phyloP scores from a whole-genome alignment of 2,329 filamentous ascomycete species.

The Lecanicillium sp. region DNA sequence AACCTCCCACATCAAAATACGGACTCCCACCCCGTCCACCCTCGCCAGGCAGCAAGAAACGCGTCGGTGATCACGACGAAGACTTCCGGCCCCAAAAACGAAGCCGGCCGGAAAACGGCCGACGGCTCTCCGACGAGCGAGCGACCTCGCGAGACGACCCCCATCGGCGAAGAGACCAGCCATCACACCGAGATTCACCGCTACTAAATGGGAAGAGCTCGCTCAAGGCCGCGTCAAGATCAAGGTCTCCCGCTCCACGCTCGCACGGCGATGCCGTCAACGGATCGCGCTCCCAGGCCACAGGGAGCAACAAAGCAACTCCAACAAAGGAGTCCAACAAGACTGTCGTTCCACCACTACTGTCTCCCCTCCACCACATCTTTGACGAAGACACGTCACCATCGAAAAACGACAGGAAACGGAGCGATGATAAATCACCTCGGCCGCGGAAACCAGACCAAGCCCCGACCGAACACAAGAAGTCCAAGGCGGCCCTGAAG shows the following conservation, averaged over 20 bases:
- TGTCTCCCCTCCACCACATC: slow-evolving; percentile 44
- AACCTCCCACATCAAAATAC: slow-evolving; percentile 22
- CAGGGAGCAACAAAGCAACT: slow-evolving; percentile 24
- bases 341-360: slow-evolving; percentile 38
- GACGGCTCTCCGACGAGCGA: slow-evolving; percentile 23
- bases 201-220: slow-evolving; percentile 29
- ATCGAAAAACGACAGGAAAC: slow-evolving; percentile 18
- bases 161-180: slow-evolving; percentile 22
- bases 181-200: slow-evolving; percentile 22
- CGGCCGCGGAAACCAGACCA: slow-evolving; percentile 17
- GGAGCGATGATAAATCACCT: slow-evolving; percentile 13
- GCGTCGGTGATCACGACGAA: slow-evolving; percentile 35
- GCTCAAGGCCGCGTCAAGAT: slow-evolving; percentile 23
- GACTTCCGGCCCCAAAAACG: slow-evolving; percentile 38
- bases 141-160: slow-evolving; percentile 24
- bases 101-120: slow-evolving; percentile 30
- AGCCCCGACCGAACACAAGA: slow-evolving; percentile 24
- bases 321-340: slow-evolving; percentile 30
- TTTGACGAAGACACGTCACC: slow-evolving; percentile 23
- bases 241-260: slow-evolving; percentile 28
- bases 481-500: slow-evolving; percentile 25
- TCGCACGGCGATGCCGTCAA: slow-evolving; percentile 34
- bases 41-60: slow-evolving; percentile 41
- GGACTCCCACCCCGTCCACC: slow-evolving; percentile 26
- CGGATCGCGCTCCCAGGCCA: slow-evolving; percentile 27